Evolutionary conservation across 805 yeast species (phyloP).

Genomic region (Pichia rugopelliculosa): DNA sequence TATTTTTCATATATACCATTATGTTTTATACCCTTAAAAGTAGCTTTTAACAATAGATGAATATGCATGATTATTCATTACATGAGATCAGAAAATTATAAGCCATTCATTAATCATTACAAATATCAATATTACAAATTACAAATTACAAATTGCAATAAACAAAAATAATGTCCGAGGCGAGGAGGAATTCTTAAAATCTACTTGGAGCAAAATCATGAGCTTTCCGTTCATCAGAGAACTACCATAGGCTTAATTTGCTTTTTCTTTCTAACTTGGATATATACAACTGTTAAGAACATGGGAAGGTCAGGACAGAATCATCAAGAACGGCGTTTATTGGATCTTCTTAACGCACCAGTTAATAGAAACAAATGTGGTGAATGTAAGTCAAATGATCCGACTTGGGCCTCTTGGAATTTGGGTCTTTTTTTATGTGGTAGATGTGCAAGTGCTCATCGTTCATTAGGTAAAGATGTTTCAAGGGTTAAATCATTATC

Average conservation of each 20-base stretch:
- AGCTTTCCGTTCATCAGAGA: not conserved
- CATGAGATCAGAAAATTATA: too few species aligned
- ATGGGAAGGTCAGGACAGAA: not conserved
- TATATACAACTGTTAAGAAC: not conserved
- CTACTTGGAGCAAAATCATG: too few species aligned
- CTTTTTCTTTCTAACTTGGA: not conserved
- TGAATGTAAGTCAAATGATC: conserved; percentile 63
- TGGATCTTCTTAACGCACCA: conserved; percentile 50
- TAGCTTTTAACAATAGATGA: too few species aligned
- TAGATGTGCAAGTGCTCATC: conserved; percentile 74
- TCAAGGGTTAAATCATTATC: conserved; percentile 67
- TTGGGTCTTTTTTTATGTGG: conserved; percentile 76
- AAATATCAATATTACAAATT: too few species aligned
- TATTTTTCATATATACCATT: not conserved
- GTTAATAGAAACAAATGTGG: conserved; percentile 68
- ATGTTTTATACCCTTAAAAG: not conserved
- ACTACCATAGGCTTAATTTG: not conserved
- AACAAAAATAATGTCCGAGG: too few species aligned
- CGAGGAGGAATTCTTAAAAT: too few species aligned
- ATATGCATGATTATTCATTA: too few species aligned
- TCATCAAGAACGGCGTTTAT: conserved; percentile 32
- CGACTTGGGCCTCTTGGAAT: conserved; percentile 45
- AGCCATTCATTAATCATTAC: too few species aligned
- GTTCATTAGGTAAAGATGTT: conserved; percentile 53
- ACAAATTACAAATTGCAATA: too few species aligned